Base-by-base conservation (phyloP, 2,329 filamentous ascomycete species). In the Tolypocladium amazonense region DNA sequence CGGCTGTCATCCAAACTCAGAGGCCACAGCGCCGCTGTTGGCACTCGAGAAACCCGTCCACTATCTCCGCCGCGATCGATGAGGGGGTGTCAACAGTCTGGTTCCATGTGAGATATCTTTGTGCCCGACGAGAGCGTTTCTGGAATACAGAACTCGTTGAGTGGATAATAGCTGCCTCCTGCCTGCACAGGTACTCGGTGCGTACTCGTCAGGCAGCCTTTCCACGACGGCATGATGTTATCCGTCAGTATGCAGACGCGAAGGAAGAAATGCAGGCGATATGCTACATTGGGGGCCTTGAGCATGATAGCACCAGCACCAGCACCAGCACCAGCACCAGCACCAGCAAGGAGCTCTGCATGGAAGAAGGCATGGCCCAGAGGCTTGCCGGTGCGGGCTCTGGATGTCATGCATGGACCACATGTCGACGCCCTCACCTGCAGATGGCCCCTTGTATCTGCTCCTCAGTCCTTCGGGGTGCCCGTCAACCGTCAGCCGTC, bases 351-450 rank as follows among this genome's bases (percentile, higher is more conserved):
- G 14, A 50, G 45, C 25, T 18, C 20, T 9, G 7, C 20, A 20
- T 30, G 25, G 45, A 5, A 1, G 3, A 7, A 11, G 23, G 43
- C 23, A 43, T n/a, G n/a, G n/a, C n/a, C n/a, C n/a, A n/a, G n/a
- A n/a, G n/a, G n/a, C n/a, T n/a, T n/a, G n/a, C n/a, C 3, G 18
- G 25, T n/a, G 30, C 54, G 27, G 27, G 23, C 23, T 30, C 35
- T 56, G 54, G n/a, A n/a, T 30, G 54, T 41, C 54, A 56, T 56
- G 53, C 35, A 56, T 56, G 14, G 66, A 59, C 41, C 56, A 62
- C 20, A 65, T 69, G 52, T 70, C 68, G 12, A 57, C 57, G 53
- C 62, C 67, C 39, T 65, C 63, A 20, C 64, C 65, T 64, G 30
- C 60, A 35, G 70, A 67, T 4, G 68, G 65, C n/a, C 41, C 38